Evolutionary conservation across 176 grass and related monocot genomes (phyloP), one percentile per base, ranked within the genome.

Genomic region (Eleusine coracana): DNA sequence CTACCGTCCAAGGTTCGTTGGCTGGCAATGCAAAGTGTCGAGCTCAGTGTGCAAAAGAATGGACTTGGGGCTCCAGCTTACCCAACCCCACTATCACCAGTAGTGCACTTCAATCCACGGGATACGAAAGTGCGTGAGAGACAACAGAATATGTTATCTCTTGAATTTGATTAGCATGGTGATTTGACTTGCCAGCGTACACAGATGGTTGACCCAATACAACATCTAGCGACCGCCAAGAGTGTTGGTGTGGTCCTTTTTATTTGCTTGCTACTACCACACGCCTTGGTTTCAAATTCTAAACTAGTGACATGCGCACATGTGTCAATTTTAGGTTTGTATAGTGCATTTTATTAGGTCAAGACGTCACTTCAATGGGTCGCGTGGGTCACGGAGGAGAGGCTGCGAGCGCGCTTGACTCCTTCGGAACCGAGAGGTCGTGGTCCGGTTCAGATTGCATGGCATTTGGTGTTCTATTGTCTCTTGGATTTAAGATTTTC

Each of bases 161-260:
- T 31, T 44, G 38, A 2, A 79, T 18, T 80, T 61, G 29, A 36
- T 34, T 74, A 79, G 51, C 39, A 36, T n/a, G 15, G 10, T 80
- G 60, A 83, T 80, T 83, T 82, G 79, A 79, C 68, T 78, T 83
- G 59, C 27, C 10, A 42, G 50, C 60, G 50, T n/a, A 51, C 9
- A 48, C 48, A 15, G 60, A 42, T 83, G 84, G 50, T 87, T 90
- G 84, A 90, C 80, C 60, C 68, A 14, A 44, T 73, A 25, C 64
- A 17, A n/a, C 66, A 54, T 42, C 49, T 83, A 31, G 59, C 75
- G 50, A 41, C 44, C 21, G 14, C 45, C 50, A 9, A 13, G 16
- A 56, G 17, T 8, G 82, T 14, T 10, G 41, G 10, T 78, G 84
- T 79, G 74, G 68, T 20, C 64, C 49, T 83, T 90, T 66, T 59